These are phyloP conservation scores for Polyporus arcularius DNA, from an alignment of 768 basidiomycete species.

Conservation along the genomic window DNA sequence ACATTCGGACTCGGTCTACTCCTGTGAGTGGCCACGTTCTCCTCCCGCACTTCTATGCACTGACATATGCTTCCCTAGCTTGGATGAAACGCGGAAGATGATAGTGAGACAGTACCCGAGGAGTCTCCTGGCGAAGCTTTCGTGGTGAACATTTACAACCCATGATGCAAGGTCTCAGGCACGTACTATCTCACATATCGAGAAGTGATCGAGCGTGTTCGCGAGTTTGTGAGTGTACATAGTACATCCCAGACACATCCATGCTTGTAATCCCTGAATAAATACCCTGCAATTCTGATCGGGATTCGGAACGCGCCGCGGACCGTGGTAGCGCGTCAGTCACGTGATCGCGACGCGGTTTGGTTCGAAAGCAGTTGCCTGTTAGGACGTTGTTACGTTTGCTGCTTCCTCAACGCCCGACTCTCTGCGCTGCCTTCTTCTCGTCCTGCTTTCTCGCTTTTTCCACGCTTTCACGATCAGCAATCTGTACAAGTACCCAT, in stretches of 20 bases:
- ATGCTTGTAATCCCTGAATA: too few relatives aligned
- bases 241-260: too few relatives aligned
- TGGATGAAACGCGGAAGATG: constrained; percentile 28
- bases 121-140: constrained; percentile 16
- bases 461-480: constrained; percentile 2
- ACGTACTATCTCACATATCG: neutral
- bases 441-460: constrained; percentile 7
- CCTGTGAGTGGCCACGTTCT: constrained; percentile 27
- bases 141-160: constrained; percentile 13
- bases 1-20: constrained; percentile 37
- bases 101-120: constrained; percentile 22
- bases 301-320: too few relatives aligned
- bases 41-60: constrained; percentile 7
- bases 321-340: constrained; percentile 2
- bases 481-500: constrained; percentile 38
- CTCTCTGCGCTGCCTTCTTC: neutral
- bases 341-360: constrained; percentile 24
- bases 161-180: too few relatives aligned
- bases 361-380: constrained; percentile 16
- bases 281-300: too few relatives aligned
- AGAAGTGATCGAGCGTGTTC: too few relatives aligned
- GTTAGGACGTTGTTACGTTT: constrained; percentile 8
- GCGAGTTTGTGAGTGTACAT: too few relatives aligned
- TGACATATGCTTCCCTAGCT: neutral
- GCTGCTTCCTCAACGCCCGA: constrained; percentile 4